Percentiles rank a stretch among this genome's conserved stretches.
phyloP scores from a whole-genome alignment of 441 rosid genomes.

The Gossypium lobatum region DNA sequence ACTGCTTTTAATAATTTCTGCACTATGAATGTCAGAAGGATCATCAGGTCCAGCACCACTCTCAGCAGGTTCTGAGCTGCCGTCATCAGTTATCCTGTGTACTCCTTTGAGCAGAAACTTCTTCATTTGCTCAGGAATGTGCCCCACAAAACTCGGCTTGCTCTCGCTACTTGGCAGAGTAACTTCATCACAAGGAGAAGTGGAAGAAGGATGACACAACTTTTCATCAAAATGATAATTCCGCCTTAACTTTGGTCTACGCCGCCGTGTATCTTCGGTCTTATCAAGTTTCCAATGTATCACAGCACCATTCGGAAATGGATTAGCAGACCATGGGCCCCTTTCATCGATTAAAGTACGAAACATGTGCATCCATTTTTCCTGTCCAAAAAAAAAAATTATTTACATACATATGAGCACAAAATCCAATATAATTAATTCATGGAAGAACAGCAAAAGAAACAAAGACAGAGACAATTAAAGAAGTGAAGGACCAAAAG shows the following conservation, averaged over 20 bases:
- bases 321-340: constrained; percentile 99
- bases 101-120: constrained; percentile 84
- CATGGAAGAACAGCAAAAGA: background rate
- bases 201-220: constrained; percentile 67
- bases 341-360: constrained; percentile 94
- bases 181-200: constrained; percentile 42
- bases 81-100: constrained; percentile 82
- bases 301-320: constrained; percentile 72
- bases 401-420: constrained; percentile 6
- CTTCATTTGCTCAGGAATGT: constrained; percentile 98
- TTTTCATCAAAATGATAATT: constrained; percentile 91
- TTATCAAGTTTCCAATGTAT: constrained; percentile 95
- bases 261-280: constrained; percentile 96
- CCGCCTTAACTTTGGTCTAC: constrained; percentile 86
- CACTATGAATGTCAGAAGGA: constrained; percentile 37
- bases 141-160: constrained; percentile 67
- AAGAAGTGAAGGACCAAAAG: constrained; percentile 1
- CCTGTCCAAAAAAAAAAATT: constrained; percentile 35
- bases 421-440: constrained; percentile 9
- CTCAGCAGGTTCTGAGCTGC: constrained; percentile 62
- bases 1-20: constrained; percentile 52
- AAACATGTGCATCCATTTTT: constrained; percentile 95
- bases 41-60: constrained; percentile 57
- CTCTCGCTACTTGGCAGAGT: constrained; percentile 39
- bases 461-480: background rate